phyloP scores from a whole-genome alignment of 2,329 filamentous ascomycete species.

The Orbilia javanica region DNA sequence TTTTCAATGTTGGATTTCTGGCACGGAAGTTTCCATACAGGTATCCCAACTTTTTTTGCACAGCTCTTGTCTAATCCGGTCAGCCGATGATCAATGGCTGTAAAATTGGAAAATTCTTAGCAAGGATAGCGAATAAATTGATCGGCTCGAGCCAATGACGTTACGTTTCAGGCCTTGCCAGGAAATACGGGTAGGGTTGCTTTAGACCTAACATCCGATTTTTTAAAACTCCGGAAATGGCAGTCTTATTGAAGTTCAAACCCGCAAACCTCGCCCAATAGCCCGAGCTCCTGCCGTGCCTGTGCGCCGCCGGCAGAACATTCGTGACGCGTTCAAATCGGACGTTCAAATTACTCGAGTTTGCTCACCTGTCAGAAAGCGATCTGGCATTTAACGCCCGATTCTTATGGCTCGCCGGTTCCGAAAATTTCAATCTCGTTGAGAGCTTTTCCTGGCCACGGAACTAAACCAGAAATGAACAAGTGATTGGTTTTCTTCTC shows the following conservation, averaged over 20 bases:
- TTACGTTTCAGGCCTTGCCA: conserved; percentile 31
- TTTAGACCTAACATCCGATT: conserved; percentile 13
- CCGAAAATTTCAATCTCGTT: conserved; percentile 20
- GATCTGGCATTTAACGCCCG: conserved; percentile 33
- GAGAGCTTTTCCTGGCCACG: background rate
- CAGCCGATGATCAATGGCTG: conserved; percentile 21
- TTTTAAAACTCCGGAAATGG: conserved; percentile 26
- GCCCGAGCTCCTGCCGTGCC: conserved; percentile 30
- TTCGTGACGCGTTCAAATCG: conserved; percentile 44
- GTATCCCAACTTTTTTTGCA: background rate
- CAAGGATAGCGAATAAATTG: conserved; percentile 18
- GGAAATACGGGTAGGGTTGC: conserved; percentile 17
- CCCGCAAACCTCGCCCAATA: conserved; percentile 6
- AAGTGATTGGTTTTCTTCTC: conserved; percentile 28
- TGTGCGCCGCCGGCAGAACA: conserved; percentile 4
- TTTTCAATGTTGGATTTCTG: background rate
- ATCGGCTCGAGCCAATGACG: conserved; percentile 34
- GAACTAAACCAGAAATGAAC: conserved; percentile 32
- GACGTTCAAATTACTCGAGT: conserved; percentile 13
- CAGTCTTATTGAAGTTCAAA: conserved; percentile 36
- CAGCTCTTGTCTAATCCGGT: conserved; percentile 19
- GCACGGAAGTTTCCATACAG: background rate
- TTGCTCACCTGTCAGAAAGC: conserved; percentile 35
- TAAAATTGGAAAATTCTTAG: conserved; percentile 9
- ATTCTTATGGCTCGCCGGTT: background rate